Conservation (phyloP, 1,139 yeast genomes). For the Kodamaea suecica region DNA sequence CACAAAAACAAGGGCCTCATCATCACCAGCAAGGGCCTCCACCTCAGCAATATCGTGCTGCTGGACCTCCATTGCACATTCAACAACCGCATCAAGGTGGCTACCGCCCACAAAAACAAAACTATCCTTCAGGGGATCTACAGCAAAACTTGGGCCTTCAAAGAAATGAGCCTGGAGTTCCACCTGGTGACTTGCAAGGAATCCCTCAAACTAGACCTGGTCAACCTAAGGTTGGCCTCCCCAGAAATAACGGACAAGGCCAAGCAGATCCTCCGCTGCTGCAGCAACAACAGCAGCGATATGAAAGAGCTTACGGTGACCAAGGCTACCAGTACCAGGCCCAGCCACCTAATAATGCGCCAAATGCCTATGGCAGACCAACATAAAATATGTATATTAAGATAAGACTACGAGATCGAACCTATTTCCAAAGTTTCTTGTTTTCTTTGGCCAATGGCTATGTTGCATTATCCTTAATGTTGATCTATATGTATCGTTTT, state of each 20-base stretch:
- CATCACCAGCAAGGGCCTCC: conserved; percentile 5
- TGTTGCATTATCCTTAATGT: too few relatives aligned
- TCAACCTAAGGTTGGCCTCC: conserved; percentile 6
- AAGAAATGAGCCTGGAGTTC: conserved; percentile 8
- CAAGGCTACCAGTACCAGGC: conserved; percentile 10
- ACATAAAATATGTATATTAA: conserved; percentile 3
- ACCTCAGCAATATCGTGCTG: conserved; percentile 7
- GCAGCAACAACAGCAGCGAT: conserved; percentile 5
- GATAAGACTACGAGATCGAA: too few relatives aligned
- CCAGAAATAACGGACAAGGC: conserved; percentile 9
- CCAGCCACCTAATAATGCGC: conserved; percentile 3
- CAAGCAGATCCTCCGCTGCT: background rate
- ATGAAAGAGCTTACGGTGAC: conserved; percentile 7
- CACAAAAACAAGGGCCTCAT: conserved; percentile 5
- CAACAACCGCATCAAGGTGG: conserved; percentile 15
- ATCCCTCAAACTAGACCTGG: conserved; percentile 2
- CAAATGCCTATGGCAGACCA: conserved; percentile 4
- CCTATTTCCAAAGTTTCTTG: too few relatives aligned
- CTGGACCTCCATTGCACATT: conserved; percentile 10
- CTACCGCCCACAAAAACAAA: conserved; percentile 7
- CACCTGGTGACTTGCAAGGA: conserved; percentile 4
- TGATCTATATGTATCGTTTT: too few relatives aligned
- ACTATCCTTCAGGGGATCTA: conserved; percentile 8
- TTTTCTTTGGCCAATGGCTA: too few relatives aligned
- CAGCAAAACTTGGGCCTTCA: conserved; percentile 13